These are phyloP conservation scores for Leucoagaricus sp. DNA, from an alignment of 1,284 basidiomycete genomes.

Conservation along the genomic window DNA sequence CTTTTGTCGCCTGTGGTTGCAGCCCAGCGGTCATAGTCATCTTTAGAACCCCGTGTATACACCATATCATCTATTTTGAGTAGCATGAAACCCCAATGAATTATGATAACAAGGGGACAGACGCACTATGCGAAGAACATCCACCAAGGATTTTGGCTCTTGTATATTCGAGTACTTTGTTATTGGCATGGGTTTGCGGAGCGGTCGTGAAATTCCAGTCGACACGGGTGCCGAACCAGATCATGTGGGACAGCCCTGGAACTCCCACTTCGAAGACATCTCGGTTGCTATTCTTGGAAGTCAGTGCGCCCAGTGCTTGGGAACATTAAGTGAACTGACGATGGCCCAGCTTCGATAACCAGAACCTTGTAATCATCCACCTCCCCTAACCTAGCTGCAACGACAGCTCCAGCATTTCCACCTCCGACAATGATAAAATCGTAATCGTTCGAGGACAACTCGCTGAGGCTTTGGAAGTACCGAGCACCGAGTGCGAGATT, in stretches of 20 bases:
- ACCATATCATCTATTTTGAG: constrained; percentile 9
- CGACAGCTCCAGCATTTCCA: constrained; percentile 23
- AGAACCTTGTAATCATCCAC: constrained; percentile 17
- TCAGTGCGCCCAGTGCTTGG: not conserved
- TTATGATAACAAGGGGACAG: not conserved
- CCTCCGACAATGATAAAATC: constrained; percentile 18
- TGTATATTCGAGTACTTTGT: constrained; percentile 15
- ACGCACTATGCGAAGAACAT: constrained; percentile 29
- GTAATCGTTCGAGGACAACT: not conserved
- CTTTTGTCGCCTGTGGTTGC: not conserved
- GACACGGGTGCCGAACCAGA: constrained; percentile 6
- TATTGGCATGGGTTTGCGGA: constrained; percentile 17
- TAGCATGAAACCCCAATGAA: no score
- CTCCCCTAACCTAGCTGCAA: constrained; percentile 24
- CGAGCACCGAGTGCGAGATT: not conserved
- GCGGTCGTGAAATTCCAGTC: constrained; percentile 23
- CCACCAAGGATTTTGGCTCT: constrained; percentile 30
- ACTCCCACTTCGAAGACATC: constrained; percentile 18
- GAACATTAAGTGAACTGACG: constrained; percentile 16
- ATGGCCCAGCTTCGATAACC: constrained; percentile 25
- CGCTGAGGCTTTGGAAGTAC: not conserved
- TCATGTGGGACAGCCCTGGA: constrained; percentile 7
- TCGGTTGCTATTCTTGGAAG: constrained; percentile 14
- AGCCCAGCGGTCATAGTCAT: constrained; percentile 13
- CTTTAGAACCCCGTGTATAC: constrained; percentile 12